Conservation (phyloP, 106 monocot genomes). For the Phalaenopsis equestris region DNA sequence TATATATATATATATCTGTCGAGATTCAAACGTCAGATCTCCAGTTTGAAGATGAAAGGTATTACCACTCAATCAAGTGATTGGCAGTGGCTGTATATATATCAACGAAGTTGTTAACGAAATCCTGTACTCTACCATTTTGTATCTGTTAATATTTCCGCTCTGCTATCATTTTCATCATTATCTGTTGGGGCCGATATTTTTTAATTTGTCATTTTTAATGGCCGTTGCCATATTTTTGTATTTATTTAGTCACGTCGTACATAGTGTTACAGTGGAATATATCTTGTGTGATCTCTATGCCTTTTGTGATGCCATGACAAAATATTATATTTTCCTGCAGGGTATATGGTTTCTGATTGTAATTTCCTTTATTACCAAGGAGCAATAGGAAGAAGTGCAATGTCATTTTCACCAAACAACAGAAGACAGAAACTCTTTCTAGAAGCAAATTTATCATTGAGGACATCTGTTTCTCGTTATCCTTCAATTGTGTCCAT, state of each 20-base stretch:
- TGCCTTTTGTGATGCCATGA: too few species aligned
- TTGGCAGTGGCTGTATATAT: too few species aligned
- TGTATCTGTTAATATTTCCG: too few species aligned
- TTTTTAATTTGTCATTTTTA: not conserved
- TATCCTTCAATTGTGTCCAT: constrained; percentile 10
- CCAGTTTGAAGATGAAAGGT: too few species aligned
- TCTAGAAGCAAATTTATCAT: not conserved
- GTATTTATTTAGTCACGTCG: not conserved
- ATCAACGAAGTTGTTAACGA: too few species aligned
- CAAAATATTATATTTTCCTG: constrained; percentile 2
- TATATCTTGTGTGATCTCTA: not conserved
- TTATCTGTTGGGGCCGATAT: too few species aligned
- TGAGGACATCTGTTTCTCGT: constrained; percentile 7
- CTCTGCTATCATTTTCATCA: too few species aligned
- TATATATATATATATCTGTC: too few species aligned
- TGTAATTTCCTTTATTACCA: constrained; percentile 15
- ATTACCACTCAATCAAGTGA: too few species aligned
- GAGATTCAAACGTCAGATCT: too few species aligned
- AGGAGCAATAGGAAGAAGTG: constrained; percentile 7
- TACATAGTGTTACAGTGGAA: not conserved
- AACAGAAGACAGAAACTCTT: constrained; percentile 5
- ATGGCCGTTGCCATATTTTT: not conserved
- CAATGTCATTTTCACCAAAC: constrained; percentile 6
- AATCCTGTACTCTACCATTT: too few species aligned
- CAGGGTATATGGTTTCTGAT: constrained; percentile 24